Evolutionary conservation across 2,329 filamentous ascomycete species (phyloP).

Genomic region (Rasamsonia emersonii): DNA sequence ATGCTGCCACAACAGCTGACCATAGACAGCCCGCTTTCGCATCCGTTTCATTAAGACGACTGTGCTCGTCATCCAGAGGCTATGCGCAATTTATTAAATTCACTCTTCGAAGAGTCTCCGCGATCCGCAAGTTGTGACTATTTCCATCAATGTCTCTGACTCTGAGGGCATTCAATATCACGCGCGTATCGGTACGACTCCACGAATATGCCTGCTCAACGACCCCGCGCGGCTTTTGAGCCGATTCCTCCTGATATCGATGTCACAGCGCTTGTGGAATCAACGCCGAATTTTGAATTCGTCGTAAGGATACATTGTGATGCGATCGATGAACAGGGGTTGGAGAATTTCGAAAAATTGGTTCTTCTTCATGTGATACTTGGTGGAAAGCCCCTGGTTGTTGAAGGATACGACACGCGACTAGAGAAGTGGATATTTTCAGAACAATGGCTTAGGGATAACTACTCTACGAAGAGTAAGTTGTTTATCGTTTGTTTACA

Average conservation of each 20-base stretch:
- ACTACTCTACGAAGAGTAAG: slow-evolving; percentile 70
- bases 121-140: too few relatives aligned
- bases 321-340: slow-evolving; percentile 67
- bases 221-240: slow-evolving; percentile 83
- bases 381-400: slow-evolving; percentile 78
- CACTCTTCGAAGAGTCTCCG: too few relatives aligned
- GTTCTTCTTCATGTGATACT: slow-evolving; percentile 75
- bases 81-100: too few relatives aligned
- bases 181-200: too few relatives aligned
- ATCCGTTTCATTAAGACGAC: too few relatives aligned
- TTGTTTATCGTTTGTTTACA: slow-evolving; percentile 5
- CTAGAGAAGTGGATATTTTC: slow-evolving; percentile 74
- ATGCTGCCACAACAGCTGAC: too few relatives aligned
- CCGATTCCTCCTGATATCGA: slow-evolving; percentile 82
- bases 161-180: not conserved
- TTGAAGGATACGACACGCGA: slow-evolving; percentile 75
- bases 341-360: slow-evolving; percentile 76
- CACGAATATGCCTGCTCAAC: slow-evolving; percentile 63
- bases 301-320: slow-evolving; percentile 70
- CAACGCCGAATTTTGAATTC: slow-evolving; percentile 77
- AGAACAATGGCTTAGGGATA: slow-evolving; percentile 67
- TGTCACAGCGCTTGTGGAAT: slow-evolving; percentile 64
- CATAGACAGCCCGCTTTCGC: too few relatives aligned
- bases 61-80: too few relatives aligned
- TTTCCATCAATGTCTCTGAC: not conserved